Percentiles rank a stretch among this genome's conserved stretches.
Evolutionary conservation across 345 rosid species (phyloP).

Genomic region (Brassica rapa): DNA sequence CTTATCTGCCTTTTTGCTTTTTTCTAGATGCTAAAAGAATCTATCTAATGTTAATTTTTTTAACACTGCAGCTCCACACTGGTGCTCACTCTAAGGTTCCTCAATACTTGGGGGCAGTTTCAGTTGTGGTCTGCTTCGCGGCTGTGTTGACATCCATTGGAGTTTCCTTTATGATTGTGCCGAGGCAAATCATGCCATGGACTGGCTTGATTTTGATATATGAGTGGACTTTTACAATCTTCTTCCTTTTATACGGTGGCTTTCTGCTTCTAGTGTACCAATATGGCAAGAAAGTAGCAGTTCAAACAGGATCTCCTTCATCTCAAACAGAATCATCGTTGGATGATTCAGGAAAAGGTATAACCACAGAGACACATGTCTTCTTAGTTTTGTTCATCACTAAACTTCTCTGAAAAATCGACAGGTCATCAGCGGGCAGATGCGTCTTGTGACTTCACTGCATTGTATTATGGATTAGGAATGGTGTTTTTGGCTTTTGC

Average conservation of each 20-base stretch:
- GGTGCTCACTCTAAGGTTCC: conserved; percentile 64
- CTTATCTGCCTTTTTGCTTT: background rate
- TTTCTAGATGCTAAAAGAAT: background rate
- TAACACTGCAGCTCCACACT: conserved; percentile 47
- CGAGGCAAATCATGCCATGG: conserved; percentile 90
- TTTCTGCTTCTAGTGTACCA: conserved; percentile 61
- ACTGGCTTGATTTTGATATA: conserved; percentile 80
- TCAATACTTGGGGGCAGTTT: conserved; percentile 61
- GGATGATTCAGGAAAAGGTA: conserved; percentile 83
- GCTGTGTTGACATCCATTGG: conserved; percentile 59
- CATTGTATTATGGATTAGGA: conserved; percentile 73
- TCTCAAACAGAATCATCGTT: conserved; percentile 45
- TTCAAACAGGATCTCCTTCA: conserved; percentile 51
- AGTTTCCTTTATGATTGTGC: conserved; percentile 64
- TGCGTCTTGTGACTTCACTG: conserved; percentile 52
- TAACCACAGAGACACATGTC: background rate
- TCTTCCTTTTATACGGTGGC: conserved; percentile 64
- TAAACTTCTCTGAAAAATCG: conserved; percentile 10
- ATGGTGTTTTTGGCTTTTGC: conserved; percentile 68
- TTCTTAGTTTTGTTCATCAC: background rate
- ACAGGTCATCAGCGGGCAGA: conserved; percentile 73
- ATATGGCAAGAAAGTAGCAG: conserved; percentile 61
- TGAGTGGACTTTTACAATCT: conserved; percentile 83
- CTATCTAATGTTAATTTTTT: background rate
- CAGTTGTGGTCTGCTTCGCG: conserved; percentile 56